Evolutionary conservation across 768 basidiomycete species (phyloP), one percentile per base, ranked within the genome.

Genomic region (Suillus cothurnatus): DNA sequence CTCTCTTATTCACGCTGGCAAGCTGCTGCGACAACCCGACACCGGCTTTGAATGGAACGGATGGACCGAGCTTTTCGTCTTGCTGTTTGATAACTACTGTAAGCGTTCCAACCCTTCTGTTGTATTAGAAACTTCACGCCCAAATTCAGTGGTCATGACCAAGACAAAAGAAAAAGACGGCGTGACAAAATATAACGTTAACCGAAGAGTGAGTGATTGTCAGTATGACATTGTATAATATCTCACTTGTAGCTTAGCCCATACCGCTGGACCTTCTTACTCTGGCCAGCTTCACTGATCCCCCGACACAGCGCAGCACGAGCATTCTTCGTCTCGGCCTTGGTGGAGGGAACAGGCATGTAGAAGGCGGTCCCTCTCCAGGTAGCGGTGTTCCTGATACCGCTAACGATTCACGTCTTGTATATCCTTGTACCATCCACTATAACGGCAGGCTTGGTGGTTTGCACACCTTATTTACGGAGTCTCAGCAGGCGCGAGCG

Each of bases 41-140:
- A 89, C 89, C 36, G 93, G 92, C 15, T 87, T 95, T 68, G 90
- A 91, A 74, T 92, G 90, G 89, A 93, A 86, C 67, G 92, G 90
- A 49, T 97, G 94, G 93, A 89, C 87, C 52, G 95, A 98, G 76
- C 83, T 97, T 8, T 92, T 90, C 67, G 91, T 97, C 9, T 82
- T 98, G 61, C 80, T 99, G 3, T 97, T 99, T 70, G 97, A 99
- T 76, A 95, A 99, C 71, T 99, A 98, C 71, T 77, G 95, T 94
- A 65, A 76, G 93, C 79, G 17, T 32, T 17, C 19, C n/a, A 38
- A 23, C 43, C 12, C 38, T 32, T 31, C 8, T 19, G 0, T 19
- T 26, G 19, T 39, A 28, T 56, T n/a, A 23, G 52, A 79, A 43
- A 74, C 34, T 26, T 21, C 38, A 28, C 21, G 17, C 57, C 28